Conservation (phyloP, 208 protist genomes). For the Trichomonas gallinae region DNA sequence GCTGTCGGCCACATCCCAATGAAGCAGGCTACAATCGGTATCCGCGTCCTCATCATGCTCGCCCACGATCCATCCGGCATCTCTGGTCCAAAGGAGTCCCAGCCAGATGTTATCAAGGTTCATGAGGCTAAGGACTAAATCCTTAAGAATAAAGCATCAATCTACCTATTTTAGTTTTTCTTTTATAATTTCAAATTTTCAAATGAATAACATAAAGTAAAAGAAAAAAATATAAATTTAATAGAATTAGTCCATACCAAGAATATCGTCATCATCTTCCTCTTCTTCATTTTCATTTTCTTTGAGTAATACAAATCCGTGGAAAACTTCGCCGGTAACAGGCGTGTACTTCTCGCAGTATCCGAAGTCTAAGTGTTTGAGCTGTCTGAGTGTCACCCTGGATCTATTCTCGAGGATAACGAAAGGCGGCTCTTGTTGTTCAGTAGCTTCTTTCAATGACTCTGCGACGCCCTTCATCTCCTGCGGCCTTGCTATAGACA, state of each 20-base stretch:
- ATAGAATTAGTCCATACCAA: neutral
- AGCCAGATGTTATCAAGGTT: constrained; percentile 57
- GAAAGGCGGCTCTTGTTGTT: neutral
- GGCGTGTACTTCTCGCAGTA: neutral
- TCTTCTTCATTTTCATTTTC: neutral
- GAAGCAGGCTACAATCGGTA: constrained; percentile 81
- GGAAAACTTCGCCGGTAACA: neutral
- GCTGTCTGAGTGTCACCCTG: neutral
- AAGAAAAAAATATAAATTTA: neutral
- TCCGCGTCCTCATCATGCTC: constrained; percentile 97
- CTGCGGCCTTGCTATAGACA: neutral
- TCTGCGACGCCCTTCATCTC: neutral
- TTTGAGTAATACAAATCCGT: neutral
- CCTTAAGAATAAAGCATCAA: no score
- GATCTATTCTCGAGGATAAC: neutral
- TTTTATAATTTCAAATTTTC: no score
- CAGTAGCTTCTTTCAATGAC: neutral
- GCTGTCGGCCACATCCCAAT: constrained; percentile 88
- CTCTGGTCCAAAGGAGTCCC: constrained; percentile 40
- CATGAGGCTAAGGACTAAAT: constrained; percentile 59
- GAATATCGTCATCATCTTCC: neutral
- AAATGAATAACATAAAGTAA: no score
- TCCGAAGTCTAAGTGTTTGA: neutral
- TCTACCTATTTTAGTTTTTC: no score
- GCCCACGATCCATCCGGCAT: constrained; percentile 64